Base-by-base conservation (phyloP, 805 yeast species). In the Kodamaea jinghongensis region DNA sequence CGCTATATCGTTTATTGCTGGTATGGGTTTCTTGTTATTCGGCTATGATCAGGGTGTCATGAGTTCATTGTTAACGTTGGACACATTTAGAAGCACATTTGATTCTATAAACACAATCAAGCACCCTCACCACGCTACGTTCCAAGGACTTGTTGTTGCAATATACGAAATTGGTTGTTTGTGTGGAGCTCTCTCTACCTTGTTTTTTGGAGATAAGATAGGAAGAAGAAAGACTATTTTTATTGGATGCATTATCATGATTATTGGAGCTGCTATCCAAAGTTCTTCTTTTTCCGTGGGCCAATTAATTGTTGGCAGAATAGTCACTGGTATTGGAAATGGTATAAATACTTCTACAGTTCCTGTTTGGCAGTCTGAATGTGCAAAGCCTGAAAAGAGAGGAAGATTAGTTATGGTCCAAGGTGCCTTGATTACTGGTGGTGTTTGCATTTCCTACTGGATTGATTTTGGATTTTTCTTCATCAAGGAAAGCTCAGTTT, bases 21-120 rank as follows among this genome's bases (percentile, higher is more conserved):
- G 47, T n/a, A 42, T 44, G 6, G 47, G 47, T 5, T 44, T 67
- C 35, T 62, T 66, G 39, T 58, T 67, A 45, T 65, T 67, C 40
- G 74, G 74, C 15, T 66, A 65, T 43, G 74, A 69, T 46, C 73
- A 67, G 43, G 74, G 73, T 33, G 60, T 69, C 44, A 67, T 69
- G 69, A 60, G 58, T 4, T 45, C 52, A 23, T 52, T 54, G 34
- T 48, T 54, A 35, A 52, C 57, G 2, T 37, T 54, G 15, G 45
- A 44, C 28, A 43, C 54, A 11, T 54, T 54, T 28, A 44, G 44
- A 20, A 35, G 48, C 20, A 43, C 49, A 4, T 54, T 51, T 42
- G 40, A 50, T 1, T 38, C 45, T 10, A 53, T 54, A 13, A 20
- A 20, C 23, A 20, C 23, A 8, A 8, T 20, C 7, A 49, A 51